Evolutionary conservation across 2,329 filamentous ascomycete species (phyloP).

Genomic region (Colletotrichum cuscutae): DNA sequence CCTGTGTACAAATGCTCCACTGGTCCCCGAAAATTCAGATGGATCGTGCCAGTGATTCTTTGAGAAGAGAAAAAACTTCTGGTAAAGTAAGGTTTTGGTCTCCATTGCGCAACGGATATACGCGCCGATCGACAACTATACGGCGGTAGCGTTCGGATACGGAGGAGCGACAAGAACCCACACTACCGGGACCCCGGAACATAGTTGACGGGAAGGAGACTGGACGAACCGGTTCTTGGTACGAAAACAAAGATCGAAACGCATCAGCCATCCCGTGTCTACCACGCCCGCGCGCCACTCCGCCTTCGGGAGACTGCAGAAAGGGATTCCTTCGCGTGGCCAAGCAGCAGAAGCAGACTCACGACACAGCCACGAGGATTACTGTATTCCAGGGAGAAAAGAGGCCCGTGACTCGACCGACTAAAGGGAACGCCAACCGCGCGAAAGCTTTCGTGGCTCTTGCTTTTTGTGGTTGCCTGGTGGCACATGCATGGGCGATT

Average conservation of each 20-base stretch:
- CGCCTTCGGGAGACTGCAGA: background rate
- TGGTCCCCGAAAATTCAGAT: background rate
- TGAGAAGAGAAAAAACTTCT: background rate
- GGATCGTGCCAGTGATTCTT: background rate
- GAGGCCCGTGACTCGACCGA: background rate
- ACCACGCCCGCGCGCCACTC: slow-evolving; percentile 1
- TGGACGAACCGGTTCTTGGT: background rate
- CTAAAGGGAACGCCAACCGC: background rate
- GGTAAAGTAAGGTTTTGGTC: background rate
- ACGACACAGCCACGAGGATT: background rate
- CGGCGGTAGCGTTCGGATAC: background rate
- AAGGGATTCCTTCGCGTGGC: background rate
- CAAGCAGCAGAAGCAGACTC: background rate
- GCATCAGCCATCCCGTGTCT: background rate
- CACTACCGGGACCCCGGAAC: background rate
- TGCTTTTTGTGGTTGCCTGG: slow-evolving; percentile 12
- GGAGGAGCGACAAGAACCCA: background rate
- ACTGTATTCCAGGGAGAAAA: background rate
- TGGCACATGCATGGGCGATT: slow-evolving; percentile 12
- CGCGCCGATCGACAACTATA: background rate
- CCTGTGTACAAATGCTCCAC: slow-evolving; percentile 19
- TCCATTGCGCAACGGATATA: background rate
- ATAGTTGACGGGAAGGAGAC: background rate
- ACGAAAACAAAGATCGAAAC: background rate
- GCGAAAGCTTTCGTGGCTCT: background rate